Evolutionary conservation across 345 rosid genomes (phyloP), one percentile per base, ranked within the genome.

Genomic region (Barbarea vulgaris): DNA sequence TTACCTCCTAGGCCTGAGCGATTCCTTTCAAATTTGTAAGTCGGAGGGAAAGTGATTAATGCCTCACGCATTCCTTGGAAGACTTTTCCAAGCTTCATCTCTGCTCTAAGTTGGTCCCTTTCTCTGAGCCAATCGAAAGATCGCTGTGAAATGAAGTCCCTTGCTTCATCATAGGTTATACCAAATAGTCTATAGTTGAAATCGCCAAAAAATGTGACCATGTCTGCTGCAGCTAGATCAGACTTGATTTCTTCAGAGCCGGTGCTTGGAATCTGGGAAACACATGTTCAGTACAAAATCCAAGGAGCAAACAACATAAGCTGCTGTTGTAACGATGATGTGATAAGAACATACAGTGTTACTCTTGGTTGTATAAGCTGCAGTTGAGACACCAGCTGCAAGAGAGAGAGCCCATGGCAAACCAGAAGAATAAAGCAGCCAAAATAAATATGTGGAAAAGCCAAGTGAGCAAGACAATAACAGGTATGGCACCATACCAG

Each of bases 11-110:
- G 79, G 80, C 99, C 99, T 3, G 95, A 79, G 21, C 79, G 84
- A 62, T 87, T 79, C 79, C 84, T 87, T 55, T 90, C 96, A 50
- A 94, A 94, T 79, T 94, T 94, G 84, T 91, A 94, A 65, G 97
- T 94, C 3, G 98, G 98, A 80, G 98, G 98, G 83, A 91, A 94
- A 70, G 79, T 83, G 80, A 90, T 86, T 72, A 87, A 60, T 4
- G 97, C 98, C 81, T 94, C 98, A 4, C 95, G 93, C 97, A 94
- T 94, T 80, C 97, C 98, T 80, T 91, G 98, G 80, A 94, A 94
- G 82, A 90, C 98, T 78, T 83, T 94, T 47, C 97, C 97, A 17
- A 75, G 80, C 69, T 87, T 88, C 97, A 94, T 94, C 82, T 94
- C 97, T 72, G 87, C 92, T 78, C 96, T 77, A 51, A 94, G 92